These are phyloP conservation scores for Dictyostelium brefeldianum DNA, from an alignment of 78 protist genomes.

Conservation along the genomic window DNA sequence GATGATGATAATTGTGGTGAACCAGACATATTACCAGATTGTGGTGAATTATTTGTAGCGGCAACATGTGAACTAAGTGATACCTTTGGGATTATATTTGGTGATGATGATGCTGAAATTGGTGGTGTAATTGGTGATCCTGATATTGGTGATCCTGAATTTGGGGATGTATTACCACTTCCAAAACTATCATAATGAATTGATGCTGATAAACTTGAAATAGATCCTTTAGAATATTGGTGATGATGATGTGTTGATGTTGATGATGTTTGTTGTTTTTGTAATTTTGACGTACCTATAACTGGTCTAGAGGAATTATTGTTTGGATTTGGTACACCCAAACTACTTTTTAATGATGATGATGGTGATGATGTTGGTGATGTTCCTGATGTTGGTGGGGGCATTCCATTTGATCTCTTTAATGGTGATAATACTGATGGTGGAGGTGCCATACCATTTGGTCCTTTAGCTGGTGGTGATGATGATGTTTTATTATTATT, in stretches of 20 bases:
- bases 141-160: background rate
- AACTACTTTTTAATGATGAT: background rate
- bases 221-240: background rate
- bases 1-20: slow-evolving; percentile 31
- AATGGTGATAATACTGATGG: background rate
- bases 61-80: background rate
- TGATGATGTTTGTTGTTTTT: background rate
- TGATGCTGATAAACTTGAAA: slow-evolving; percentile 12
- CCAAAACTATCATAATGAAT: background rate
- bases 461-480: background rate
- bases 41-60: background rate
- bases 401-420: background rate
- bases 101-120: background rate
- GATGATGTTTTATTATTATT: background rate
- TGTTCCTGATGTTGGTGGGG: background rate
- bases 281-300: background rate
- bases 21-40: background rate
- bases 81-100: background rate
- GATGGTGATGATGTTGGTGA: background rate
- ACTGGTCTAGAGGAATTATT: background rate
- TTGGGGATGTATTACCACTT: background rate
- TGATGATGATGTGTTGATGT: background rate
- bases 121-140: background rate
- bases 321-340: slow-evolving; percentile 8
- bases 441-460: slow-evolving; percentile 12